A percentile compares a stretch with the other conserved stretches of the same genome.
phyloP scores from a whole-genome alignment of 495 filamentous ascomycete species.

The Xylaria flabelliformis region DNA sequence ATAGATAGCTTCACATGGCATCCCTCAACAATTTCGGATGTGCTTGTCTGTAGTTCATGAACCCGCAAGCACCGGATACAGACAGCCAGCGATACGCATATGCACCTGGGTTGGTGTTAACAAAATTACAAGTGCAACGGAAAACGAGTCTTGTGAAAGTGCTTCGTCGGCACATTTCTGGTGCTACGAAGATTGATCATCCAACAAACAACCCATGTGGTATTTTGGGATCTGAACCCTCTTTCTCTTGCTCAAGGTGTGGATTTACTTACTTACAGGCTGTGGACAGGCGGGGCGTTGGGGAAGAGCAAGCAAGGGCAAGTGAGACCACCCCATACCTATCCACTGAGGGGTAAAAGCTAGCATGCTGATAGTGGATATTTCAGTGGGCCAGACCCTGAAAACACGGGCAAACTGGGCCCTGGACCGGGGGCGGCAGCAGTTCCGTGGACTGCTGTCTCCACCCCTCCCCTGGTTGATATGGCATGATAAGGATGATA shows the following conservation, averaged over 20 bases:
- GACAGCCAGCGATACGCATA: neutral
- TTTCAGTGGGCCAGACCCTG: neutral
- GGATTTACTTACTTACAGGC: neutral
- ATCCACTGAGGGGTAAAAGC: constrained; percentile 24
- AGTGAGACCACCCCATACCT: neutral
- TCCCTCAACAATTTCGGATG: neutral
- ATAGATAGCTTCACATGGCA: neutral
- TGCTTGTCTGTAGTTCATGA: neutral
- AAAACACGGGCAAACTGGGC: neutral
- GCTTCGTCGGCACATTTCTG: neutral
- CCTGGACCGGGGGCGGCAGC: neutral
- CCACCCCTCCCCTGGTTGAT: neutral
- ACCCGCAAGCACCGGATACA: neutral
- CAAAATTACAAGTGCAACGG: neutral
- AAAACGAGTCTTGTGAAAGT: neutral
- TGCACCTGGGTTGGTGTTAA: neutral
- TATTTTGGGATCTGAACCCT: neutral
- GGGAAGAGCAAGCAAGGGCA: neutral
- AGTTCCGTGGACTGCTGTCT: neutral
- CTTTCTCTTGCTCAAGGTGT: neutral
- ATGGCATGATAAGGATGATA: constrained; percentile 22
- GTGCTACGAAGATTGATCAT: constrained; percentile 16
- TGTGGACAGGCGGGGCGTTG: neutral
- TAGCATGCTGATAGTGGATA: constrained; percentile 2
- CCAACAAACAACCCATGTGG: neutral